Evolutionary conservation across 202 grass and related monocot species (phyloP), one percentile per base, ranked within the genome.

Genomic region (Cymbopogon flexuosus): DNA sequence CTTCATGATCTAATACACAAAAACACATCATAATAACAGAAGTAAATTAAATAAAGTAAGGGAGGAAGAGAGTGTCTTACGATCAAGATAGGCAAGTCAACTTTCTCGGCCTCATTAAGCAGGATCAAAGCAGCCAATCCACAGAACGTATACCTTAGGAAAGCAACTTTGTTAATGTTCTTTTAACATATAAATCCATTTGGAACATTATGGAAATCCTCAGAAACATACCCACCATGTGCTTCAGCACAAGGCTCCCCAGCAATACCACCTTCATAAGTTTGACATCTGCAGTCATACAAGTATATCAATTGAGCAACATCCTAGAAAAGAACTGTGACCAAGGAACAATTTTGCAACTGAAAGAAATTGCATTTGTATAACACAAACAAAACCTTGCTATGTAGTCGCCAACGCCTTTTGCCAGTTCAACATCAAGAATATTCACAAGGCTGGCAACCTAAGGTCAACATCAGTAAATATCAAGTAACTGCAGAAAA

Each of bases 211-310:
- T 3, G 42, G 54, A 73, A 62, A 78, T 72, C 46, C 13, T 80
- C 70, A 78, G 86, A 89, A 87, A 93, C 84, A 16, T 98, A 98
- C 95, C 95, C 95, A 89, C 95, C 95, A 91, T 98, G 95, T 79
- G 92, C 95, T 93, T 98, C 95, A 88, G 92, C 86, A 85, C 85
- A 74, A 83, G 95, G 95, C 68, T 98, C 95, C 72, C 95, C 95
- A 58, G 86, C 76, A 86, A 98, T 98, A 77, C 95, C 95, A 86
- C 95, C 95, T 91, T 98, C 95, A 27, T 98, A 98, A 81, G 92
- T 98, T 92, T 98, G 95, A 88, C 92, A 98, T 30, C 95, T 98
- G 73, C 65, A 77, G 41, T 22, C 58, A 75, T 54, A 69, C 6
- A 60, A 60, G 37, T 82, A 62, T 77, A 86, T 35, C 40, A 35